Evolutionary conservation across 805 yeast species (phyloP), one percentile per base, ranked within the genome.

Genomic region (Torulaspora maleeae): DNA sequence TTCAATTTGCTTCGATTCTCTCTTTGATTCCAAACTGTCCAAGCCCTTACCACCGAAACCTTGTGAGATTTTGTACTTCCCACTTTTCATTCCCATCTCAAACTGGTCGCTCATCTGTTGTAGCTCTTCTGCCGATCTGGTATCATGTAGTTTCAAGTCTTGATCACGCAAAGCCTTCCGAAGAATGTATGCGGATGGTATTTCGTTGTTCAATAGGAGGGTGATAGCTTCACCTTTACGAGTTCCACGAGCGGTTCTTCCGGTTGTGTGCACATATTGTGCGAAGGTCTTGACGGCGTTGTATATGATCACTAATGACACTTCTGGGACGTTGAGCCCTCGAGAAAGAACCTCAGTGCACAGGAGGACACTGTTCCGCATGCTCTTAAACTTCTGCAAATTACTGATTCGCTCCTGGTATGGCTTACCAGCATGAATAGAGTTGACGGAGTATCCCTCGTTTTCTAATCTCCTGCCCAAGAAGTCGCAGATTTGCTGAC

Each of bases 41-140:
- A 90, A 71, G 1, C 98, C 98, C 53, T 85, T 83, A 16, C 99
- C 99, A 3, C 96, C 95, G 69, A 89, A 93, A 0, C 99, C 99
- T 44, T 79, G 77, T 20, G 78, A 75, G 47, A 77, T 72, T 54
- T 74, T 77, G 59, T 74, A 82, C 43, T 82, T 80, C 0, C 95
- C 96, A 1, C 69, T 60, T 50, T 80, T 79, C 49, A 86, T 72
- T 45, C 83, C 86, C 11, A 66, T 71, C 45, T 77, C 67, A 61
- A 86, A 88, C 32, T 65, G 56, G 3, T 70, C 64, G 0, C 85
- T 80, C 60, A 89, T 71, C 11, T 61, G 61, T 28, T 59, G 61
- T 35, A 68, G 40, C 9, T 29, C 32, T 13, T 62, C 44, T 2
- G 85, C 68, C 22, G 74, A 72, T 1, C 66, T 68, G 1, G 85